Conservation (phyloP, 1,284 basidiomycete genomes). For the Anthracocystis panici-leucophaei region DNA sequence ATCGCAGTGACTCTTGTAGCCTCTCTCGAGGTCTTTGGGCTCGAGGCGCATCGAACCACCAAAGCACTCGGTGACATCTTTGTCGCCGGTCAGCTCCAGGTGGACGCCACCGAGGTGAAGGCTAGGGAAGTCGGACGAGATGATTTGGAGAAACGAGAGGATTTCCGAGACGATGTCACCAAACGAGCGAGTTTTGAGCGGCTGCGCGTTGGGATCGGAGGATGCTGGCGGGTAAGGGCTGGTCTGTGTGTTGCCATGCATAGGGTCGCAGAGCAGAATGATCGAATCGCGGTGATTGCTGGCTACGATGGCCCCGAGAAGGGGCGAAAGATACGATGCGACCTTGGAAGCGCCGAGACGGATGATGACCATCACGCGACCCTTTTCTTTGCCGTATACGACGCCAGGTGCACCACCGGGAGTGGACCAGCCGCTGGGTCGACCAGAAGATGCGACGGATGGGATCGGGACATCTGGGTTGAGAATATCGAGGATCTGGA, state of each 20-base stretch:
- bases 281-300: slow-evolving; percentile 81
- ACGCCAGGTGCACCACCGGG: slow-evolving; percentile 23
- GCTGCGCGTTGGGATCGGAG: slow-evolving; percentile 53
- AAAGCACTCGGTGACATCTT: slow-evolving; percentile 81
- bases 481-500: slow-evolving; percentile 79
- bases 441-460: slow-evolving; percentile 8
- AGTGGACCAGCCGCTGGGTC: slow-evolving; percentile 29
- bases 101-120: slow-evolving; percentile 94
- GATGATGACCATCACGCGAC: slow-evolving; percentile 89
- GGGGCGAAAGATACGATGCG: slow-evolving; percentile 78
- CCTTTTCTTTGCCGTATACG: slow-evolving; percentile 74
- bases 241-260: slow-evolving; percentile 82
- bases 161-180: slow-evolving; percentile 90
- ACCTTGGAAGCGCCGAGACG: slow-evolving; percentile 88
- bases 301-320: slow-evolving; percentile 84
- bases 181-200: slow-evolving; percentile 81
- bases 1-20: slow-evolving; percentile 71
- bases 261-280: slow-evolving; percentile 94
- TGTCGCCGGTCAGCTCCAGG: slow-evolving; percentile 94
- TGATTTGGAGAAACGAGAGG: slow-evolving; percentile 81
- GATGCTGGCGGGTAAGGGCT: slow-evolving; percentile 56
- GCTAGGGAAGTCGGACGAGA: slow-evolving; percentile 49
- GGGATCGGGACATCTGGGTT: slow-evolving; percentile 77
- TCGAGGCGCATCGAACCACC: slow-evolving; percentile 75
- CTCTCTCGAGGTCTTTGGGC: slow-evolving; percentile 73